Percentiles rank a stretch among this genome's conserved stretches.
phyloP scores from a whole-genome alignment of 2,329 filamentous ascomycete species.

The Venturia asperata region DNA sequence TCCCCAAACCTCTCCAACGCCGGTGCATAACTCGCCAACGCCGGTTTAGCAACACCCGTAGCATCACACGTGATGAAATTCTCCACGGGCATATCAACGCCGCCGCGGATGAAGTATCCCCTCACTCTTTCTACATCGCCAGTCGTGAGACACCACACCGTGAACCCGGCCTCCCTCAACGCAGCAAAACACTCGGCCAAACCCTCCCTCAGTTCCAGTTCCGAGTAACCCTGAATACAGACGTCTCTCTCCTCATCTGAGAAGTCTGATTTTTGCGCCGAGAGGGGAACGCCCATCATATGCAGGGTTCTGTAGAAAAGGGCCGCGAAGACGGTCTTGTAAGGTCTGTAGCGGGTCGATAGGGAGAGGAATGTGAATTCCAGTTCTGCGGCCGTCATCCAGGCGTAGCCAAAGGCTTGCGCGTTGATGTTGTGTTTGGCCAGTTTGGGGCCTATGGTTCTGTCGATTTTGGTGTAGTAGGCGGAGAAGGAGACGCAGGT shows the following conservation, averaged over 20 bases:
- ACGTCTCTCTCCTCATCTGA: background rate
- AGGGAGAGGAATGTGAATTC: slow-evolving; percentile 46
- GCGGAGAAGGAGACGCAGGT: slow-evolving; percentile 44
- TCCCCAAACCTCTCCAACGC: slow-evolving; percentile 38
- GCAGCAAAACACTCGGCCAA: background rate
- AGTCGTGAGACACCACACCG: background rate
- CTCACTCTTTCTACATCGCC: slow-evolving; percentile 19
- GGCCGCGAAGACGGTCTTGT: slow-evolving; percentile 37
- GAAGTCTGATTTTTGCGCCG: background rate
- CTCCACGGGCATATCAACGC: slow-evolving; percentile 44
- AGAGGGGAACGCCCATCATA: slow-evolving; percentile 43
- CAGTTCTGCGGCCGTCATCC: slow-evolving; percentile 42
- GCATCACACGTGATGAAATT: slow-evolving; percentile 48
- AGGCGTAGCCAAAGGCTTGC: slow-evolving; percentile 40
- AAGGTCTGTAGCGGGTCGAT: slow-evolving; percentile 38
- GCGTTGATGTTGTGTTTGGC: slow-evolving; percentile 25
- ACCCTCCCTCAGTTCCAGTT: slow-evolving; percentile 39
- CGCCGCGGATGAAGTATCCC: slow-evolving; percentile 46
- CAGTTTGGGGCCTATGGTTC: slow-evolving; percentile 38
- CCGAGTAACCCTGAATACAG: background rate
- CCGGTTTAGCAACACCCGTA: slow-evolving; percentile 45
- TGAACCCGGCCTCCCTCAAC: background rate
- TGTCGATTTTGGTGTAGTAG: slow-evolving; percentile 37
- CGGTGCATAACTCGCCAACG: slow-evolving; percentile 40
- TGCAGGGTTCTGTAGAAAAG: slow-evolving; percentile 45